Evolutionary conservation across 352 stramenopile species (phyloP), one percentile per base, ranked within the genome.

Genomic region (Blastocystis sp.): DNA sequence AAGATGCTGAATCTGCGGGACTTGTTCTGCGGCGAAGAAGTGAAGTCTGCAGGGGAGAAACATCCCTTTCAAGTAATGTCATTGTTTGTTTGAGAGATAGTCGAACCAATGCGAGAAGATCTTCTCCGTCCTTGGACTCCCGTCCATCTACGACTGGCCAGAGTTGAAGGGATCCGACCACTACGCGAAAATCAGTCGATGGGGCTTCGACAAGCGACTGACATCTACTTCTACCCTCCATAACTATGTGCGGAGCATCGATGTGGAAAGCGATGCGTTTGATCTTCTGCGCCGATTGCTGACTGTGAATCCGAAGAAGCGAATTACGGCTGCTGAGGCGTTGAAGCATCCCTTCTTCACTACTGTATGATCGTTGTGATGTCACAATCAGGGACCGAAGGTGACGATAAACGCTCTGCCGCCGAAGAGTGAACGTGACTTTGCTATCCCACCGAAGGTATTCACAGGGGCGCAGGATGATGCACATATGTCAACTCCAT

Each of bases 231-330:
- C 59, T 68, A 54, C 50, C 50, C 63, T 87, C 20, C 59, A 68
- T 26, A 39, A 69, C 8, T 87, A 47, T 47, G 56, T 87, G 13
- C 34, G 41, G 62, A n/a, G 34, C 11, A 37, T 20, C 26, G 26
- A 7, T 13, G 15, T 37, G 41, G 43, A 80, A 20, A 34, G 43
- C 37, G 53, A 76, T n/a, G 20, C 41, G 63, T 91, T 97, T 6
- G 94, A 96, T 87, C 89, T 98, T 41, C 90, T 98, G 29, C 93
- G 96, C 87, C 93, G 96, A 70, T 95, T 98, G 92, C 91, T 98
- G 53, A 94, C 97, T 64, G 91, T 97, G 68, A 94, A 98, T 90
- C 95, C 95, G 8, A 92, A 94, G n/a, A 94, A 98, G 59, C 93
- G 95, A 63, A 92, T 97, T 43, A 96, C 93, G 8, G 95, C 95